Conservation (phyloP, 495 filamentous ascomycete species). For the Aspergillus wentii region DNA sequence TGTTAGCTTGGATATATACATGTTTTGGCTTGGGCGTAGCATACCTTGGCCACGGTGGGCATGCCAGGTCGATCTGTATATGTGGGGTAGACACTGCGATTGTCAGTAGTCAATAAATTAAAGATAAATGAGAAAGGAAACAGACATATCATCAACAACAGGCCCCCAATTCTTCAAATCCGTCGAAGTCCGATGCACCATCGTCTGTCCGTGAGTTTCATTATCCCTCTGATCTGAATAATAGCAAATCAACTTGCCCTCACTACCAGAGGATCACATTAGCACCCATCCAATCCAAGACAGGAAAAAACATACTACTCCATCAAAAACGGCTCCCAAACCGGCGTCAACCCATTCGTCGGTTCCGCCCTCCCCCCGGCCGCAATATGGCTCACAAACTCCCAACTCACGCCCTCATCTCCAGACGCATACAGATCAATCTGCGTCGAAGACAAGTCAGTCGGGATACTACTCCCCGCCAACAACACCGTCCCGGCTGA, state of each 20-base stretch:
- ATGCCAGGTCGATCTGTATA: constrained; percentile 67
- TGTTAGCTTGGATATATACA: too few species aligned
- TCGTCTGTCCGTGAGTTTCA: constrained; percentile 58
- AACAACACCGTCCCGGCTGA: constrained; percentile 55
- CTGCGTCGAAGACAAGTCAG: constrained; percentile 55
- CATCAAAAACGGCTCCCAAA: constrained; percentile 70
- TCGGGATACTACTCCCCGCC: constrained; percentile 59
- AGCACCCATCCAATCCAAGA: too few species aligned
- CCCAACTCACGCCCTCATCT: constrained; percentile 57
- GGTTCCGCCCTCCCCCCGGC: constrained; percentile 57
- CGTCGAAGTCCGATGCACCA: constrained; percentile 54
- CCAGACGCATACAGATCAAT: constrained; percentile 63
- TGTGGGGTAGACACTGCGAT: constrained; percentile 35
- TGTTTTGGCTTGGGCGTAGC: not conserved
- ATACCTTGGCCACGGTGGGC: constrained; percentile 49
- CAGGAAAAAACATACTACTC: constrained; percentile 22
- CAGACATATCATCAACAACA: constrained; percentile 56
- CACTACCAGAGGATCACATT: too few species aligned
- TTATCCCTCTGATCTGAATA: constrained; percentile 67
- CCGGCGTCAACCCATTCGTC: constrained; percentile 57
- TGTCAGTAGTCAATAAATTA: constrained; percentile 2
- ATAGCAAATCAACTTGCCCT: constrained; percentile 56
- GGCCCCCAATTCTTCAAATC: constrained; percentile 55
- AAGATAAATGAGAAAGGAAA: not conserved
- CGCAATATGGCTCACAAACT: constrained; percentile 62